phyloP scores from a whole-genome alignment of 768 basidiomycete species.

The Serendipita sp. region DNA sequence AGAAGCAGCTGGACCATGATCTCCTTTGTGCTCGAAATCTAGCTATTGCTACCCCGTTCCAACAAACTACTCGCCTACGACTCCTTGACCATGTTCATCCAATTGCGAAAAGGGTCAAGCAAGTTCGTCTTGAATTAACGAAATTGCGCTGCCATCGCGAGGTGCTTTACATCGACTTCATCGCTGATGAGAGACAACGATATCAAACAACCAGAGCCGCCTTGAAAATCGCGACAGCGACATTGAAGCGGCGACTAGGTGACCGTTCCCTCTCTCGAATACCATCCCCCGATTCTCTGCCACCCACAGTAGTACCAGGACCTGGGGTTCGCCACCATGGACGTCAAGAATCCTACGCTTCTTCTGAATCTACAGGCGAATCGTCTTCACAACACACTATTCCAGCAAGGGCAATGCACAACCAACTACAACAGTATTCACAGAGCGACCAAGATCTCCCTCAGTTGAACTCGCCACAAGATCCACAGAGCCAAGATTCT shows the following conservation, averaged over 20 bases:
- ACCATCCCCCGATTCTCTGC: background rate
- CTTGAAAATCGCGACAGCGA: conserved; percentile 53
- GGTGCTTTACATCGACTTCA: conserved; percentile 60
- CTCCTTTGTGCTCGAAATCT: conserved; percentile 68
- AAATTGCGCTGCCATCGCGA: conserved; percentile 60
- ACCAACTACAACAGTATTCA: background rate
- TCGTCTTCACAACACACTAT: background rate
- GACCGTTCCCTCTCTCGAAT: background rate
- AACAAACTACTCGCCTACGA: conserved; percentile 63
- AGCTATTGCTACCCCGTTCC: conserved; percentile 76
- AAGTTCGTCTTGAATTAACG: conserved; percentile 54
- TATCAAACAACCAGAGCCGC: conserved; percentile 52
- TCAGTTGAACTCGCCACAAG: background rate
- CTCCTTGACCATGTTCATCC: conserved; percentile 44
- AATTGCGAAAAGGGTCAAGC: conserved; percentile 47
- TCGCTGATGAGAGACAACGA: conserved; percentile 51
- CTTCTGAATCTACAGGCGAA: background rate
- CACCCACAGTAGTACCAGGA: background rate
- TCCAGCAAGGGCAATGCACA: background rate
- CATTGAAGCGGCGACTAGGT: conserved; percentile 26
- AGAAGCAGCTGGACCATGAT: conserved; percentile 46
- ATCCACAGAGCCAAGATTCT: background rate
- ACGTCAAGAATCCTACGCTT: background rate
- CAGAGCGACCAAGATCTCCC: background rate
- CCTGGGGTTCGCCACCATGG: background rate